phyloP scores from a whole-genome alignment of 1,139 yeast species.

The Candida sp. region DNA sequence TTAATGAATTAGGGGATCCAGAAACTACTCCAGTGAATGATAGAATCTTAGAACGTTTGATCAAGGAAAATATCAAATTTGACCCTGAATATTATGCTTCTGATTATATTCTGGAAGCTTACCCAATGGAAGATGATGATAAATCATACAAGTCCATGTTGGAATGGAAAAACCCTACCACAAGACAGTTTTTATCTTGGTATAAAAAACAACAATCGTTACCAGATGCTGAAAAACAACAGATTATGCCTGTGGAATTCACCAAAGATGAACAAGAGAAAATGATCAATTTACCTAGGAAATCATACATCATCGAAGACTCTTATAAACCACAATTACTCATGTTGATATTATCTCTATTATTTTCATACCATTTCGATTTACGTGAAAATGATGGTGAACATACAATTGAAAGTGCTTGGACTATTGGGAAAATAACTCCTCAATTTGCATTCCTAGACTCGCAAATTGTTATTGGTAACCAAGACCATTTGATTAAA shows the following conservation, averaged over 20 bases:
- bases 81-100: constrained; percentile 90
- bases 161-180: constrained; percentile 53
- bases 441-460: constrained; percentile 80
- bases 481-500: constrained; percentile 30
- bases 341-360: constrained; percentile 56
- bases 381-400: constrained; percentile 74
- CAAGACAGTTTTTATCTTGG: constrained; percentile 46
- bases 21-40: constrained; percentile 57
- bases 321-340: constrained; percentile 47
- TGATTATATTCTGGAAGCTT: constrained; percentile 63
- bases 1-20: constrained; percentile 82
- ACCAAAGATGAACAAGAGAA: constrained; percentile 57
- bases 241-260: constrained; percentile 46
- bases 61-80: constrained; percentile 73
- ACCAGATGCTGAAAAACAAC: constrained; percentile 18
- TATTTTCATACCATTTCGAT: constrained; percentile 78
- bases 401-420: constrained; percentile 81
- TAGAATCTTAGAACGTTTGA: constrained; percentile 60
- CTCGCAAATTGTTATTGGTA: constrained; percentile 39
- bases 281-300: constrained; percentile 68
- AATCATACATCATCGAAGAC: constrained; percentile 52
- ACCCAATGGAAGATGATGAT: constrained; percentile 54
- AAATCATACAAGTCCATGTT: constrained; percentile 51
- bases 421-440: constrained; percentile 85
- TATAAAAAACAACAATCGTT: constrained; percentile 32